Evolutionary conservation across 148 eudicot genomes (phyloP).

Genomic region (Persicaria maculosa): DNA sequence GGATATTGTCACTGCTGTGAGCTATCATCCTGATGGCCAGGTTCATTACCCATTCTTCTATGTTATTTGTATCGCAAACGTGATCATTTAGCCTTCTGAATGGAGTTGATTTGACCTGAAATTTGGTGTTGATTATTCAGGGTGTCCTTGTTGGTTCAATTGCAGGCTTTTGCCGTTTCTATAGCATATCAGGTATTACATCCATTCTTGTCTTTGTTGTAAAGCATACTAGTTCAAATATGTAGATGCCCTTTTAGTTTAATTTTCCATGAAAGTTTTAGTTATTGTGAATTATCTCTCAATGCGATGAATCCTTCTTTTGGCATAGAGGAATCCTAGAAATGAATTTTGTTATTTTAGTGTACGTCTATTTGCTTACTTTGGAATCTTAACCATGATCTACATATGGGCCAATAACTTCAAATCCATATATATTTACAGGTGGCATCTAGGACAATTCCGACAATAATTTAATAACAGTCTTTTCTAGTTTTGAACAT

Average conservation of each 20-base stretch:
- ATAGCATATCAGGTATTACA: constrained; percentile 45
- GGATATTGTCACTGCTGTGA: constrained; percentile 87
- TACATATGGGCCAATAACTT: too few relatives aligned
- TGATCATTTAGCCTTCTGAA: not conserved
- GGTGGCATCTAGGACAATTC: not conserved
- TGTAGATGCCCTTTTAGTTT: not conserved
- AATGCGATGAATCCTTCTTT: not conserved
- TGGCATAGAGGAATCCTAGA: not conserved
- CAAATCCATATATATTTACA: not conserved
- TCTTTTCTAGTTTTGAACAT: too few relatives aligned
- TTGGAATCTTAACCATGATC: not conserved
- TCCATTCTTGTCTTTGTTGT: not conserved
- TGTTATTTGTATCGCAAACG: constrained; percentile 6
- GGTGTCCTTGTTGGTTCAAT: constrained; percentile 72
- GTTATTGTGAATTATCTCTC: not conserved
- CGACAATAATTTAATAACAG: not conserved
- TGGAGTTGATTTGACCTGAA: constrained; percentile 6
- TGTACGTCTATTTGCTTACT: not conserved
- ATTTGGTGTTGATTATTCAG: constrained; percentile 27
- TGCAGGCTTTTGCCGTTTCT: constrained; percentile 58
- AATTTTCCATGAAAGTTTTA: not conserved
- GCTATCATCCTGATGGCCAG: constrained; percentile 83
- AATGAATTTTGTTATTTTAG: not conserved
- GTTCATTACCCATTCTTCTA: constrained; percentile 27
- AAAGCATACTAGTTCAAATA: not conserved